Evolutionary conservation across 371 early-diverging fungal species (phyloP), one percentile per base, ranked within the genome.

Genomic region (Mortierella polycephala): DNA sequence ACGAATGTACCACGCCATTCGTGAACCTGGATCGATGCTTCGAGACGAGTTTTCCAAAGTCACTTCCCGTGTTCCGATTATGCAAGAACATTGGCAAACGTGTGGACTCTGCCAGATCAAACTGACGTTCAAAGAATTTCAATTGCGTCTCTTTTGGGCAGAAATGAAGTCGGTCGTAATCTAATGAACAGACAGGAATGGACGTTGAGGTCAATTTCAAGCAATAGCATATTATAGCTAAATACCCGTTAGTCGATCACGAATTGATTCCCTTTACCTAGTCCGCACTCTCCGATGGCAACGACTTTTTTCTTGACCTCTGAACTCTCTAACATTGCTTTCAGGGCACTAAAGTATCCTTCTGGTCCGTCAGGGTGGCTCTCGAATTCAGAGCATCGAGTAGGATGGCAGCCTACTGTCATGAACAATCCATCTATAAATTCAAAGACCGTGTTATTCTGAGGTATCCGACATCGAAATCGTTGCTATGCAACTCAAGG

Each of bases 1-100:
- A 98, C 0, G 96, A 96, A 73, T 99, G 99, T 21, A 99, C 96
- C 2, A 99, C 96, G 37, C 98, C 99, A n/a, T 83, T 65, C 8
- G 74, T 84, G 62, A 95, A 93, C 44, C 76, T 72, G 51, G 83
- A 81, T 2, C 95, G 87, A 81, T 96, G 84, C 20, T 83, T 75
- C 42, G 84, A 83, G 9, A 96, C 80, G 21, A 93, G 72, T 9
- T 80, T 79, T 60, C 77, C 61, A 74, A 79, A 74, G 46, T 68
- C 81, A 5, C 49, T 46, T 39, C 85, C 91, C 0, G 98, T 92
- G 77, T 95, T 93, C 39, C 98, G 88, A 67, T 90, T 85, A 85
- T 97, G 97, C 41, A 97, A 81, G 79, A 97, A 96, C 91, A 96
- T 86, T 16, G 97, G 96, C 64, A 97, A 76, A 0, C 86, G 79